These are phyloP conservation scores for Rhodomyrtus tomentosa DNA, from an alignment of 345 rosid genomes.

Conservation along the genomic window DNA sequence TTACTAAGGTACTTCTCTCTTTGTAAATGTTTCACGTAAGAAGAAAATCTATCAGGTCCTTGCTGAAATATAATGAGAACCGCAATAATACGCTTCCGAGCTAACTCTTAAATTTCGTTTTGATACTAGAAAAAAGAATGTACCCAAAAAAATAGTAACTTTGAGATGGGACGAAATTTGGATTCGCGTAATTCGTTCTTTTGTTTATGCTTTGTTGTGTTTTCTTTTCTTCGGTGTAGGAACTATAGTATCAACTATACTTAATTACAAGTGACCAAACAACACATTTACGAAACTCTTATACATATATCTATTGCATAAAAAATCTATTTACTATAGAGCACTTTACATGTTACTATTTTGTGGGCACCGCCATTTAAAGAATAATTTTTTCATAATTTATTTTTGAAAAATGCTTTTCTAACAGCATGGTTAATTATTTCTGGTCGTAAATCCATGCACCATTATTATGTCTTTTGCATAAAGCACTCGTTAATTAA, in stretches of 20 bases:
- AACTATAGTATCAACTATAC: neutral
- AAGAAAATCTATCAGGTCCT: neutral
- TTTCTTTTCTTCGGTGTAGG: neutral
- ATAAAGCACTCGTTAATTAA: no score
- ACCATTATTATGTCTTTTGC: no score
- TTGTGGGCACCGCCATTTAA: neutral
- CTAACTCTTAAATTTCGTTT: no score
- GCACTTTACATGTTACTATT: neutral
- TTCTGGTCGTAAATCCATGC: no score
- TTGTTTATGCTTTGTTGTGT: neutral
- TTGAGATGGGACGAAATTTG: neutral
- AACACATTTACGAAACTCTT: neutral
- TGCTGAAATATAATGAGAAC: neutral
- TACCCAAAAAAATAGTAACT: neutral
- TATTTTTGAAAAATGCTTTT: no score
- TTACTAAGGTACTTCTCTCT: neutral
- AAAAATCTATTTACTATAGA: neutral
- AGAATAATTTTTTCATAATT: neutral
- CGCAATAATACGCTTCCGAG: no score
- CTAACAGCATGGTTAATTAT: no score
- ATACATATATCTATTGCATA: no score
- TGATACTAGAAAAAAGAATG: neutral
- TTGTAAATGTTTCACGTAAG: neutral
- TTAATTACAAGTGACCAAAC: neutral
- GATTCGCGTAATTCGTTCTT: neutral